Conservation (phyloP, 2,329 filamentous ascomycete species). For the Penicillium oxalicum region DNA sequence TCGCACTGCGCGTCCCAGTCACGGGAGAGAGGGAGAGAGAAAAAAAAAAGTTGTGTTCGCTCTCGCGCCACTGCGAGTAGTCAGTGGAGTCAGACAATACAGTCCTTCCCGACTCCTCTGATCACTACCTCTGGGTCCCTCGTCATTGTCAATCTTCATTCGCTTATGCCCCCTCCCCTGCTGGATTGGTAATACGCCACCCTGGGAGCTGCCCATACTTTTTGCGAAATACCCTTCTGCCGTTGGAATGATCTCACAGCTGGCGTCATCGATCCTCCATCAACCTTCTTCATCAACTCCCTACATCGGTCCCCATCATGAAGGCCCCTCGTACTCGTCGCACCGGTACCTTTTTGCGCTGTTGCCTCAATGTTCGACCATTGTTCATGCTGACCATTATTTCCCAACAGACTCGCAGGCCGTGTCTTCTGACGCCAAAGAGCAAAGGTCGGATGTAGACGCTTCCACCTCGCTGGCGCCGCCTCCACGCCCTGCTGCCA, state of each 20-base stretch:
- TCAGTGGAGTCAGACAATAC: constrained; percentile 1
- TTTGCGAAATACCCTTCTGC: constrained; percentile 21
- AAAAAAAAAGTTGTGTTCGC: neutral
- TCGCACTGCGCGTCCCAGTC: neutral
- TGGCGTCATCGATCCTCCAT: constrained; percentile 31
- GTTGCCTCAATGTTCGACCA: constrained; percentile 10
- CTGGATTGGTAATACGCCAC: constrained; percentile 31
- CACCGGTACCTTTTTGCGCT: constrained; percentile 18
- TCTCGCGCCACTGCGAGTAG: neutral
- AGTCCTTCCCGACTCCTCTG: neutral
- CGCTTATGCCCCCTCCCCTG: constrained; percentile 12
- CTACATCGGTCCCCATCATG: constrained; percentile 15
- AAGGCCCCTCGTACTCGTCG: constrained; percentile 15
- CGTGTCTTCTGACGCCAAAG: constrained; percentile 30
- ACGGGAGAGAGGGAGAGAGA: neutral
- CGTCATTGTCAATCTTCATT: neutral
- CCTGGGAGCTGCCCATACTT: constrained; percentile 18
- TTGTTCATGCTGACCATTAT: constrained; percentile 20
- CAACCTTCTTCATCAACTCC: constrained; percentile 1
- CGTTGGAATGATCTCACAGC: constrained; percentile 34
- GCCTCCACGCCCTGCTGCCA: constrained; percentile 55
- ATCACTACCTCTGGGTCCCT: neutral
- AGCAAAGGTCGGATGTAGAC: constrained; percentile 48
- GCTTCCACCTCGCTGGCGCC: constrained; percentile 62
- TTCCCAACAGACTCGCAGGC: constrained; percentile 25